Evolutionary conservation across 208 protist species (phyloP).

Genomic region (Leishmania braziliensis): DNA sequence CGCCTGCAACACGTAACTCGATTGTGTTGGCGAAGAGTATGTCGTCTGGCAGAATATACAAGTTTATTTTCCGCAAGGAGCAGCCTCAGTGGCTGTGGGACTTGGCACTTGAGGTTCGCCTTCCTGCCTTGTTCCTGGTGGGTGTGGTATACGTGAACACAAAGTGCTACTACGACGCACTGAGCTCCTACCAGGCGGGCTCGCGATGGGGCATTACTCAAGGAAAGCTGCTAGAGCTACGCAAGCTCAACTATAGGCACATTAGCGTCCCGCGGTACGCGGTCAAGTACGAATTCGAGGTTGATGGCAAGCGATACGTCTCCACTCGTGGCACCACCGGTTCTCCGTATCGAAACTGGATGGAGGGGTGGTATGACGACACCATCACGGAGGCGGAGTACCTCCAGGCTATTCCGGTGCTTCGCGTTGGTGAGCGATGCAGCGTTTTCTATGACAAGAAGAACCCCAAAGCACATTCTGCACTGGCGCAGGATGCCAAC

Average conservation of each 20-base stretch:
- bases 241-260: slow-evolving; percentile 87
- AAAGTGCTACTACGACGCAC: slow-evolving; percentile 76
- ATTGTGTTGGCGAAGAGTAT: slow-evolving; percentile 21
- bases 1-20: neutral
- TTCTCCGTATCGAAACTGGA: slow-evolving; percentile 84
- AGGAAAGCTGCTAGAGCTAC: slow-evolving; percentile 83
- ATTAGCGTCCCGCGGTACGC: slow-evolving; percentile 85
- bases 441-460: slow-evolving; percentile 89
- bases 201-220: slow-evolving; percentile 70
- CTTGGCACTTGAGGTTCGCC: slow-evolving; percentile 81
- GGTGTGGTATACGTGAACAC: slow-evolving; percentile 81
- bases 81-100: slow-evolving; percentile 90
- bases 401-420: slow-evolving; percentile 85
- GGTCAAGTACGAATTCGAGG: slow-evolving; percentile 83
- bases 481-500: slow-evolving; percentile 86
- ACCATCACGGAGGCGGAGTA: slow-evolving; percentile 91
- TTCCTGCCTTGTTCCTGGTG: slow-evolving; percentile 65
- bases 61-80: slow-evolving; percentile 61
- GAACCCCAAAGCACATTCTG: slow-evolving; percentile 64
- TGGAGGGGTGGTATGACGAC: slow-evolving; percentile 78
- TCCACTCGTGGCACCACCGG: slow-evolving; percentile 83
- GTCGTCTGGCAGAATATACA: slow-evolving; percentile 77
- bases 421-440: slow-evolving; percentile 81
- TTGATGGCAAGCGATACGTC: slow-evolving; percentile 80
- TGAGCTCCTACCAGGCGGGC: slow-evolving; percentile 68